Base-by-base conservation (phyloP, 2,329 filamentous ascomycete genomes). In the Xylariaceae sp. region DNA sequence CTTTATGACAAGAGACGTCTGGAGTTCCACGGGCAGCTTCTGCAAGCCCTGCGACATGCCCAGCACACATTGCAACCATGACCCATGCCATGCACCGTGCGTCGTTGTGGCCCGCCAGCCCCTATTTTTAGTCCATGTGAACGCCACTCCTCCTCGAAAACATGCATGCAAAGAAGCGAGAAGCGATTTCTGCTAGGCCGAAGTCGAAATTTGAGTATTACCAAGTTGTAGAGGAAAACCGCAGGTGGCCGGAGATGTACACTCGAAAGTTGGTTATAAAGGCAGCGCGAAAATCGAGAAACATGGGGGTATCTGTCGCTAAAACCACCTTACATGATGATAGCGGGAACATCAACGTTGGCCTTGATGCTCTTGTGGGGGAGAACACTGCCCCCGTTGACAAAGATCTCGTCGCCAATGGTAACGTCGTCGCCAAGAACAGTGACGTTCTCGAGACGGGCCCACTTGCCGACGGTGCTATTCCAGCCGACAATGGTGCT, bases 351-450 rank as follows among this genome's bases (percentile, higher is more conserved):
- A 71, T 99, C 94, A 64, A 99, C 89, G 71, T 99, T 99, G 65
- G 86, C 83, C 82, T 97, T 97, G 81, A 99, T 97, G 70, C 87
- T 94, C 86, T 99, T 99, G 77, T 99, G 92, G 6, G 92, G 92
- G 58, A 99, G 77, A 55, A 99, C 87, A 63, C 89, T 95, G 65
- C 91, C 90, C 64, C 92, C 92, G 71, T 99, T 99, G 72, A 96
- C 94, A 72, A 97, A 96, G 61, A 99, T 90, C 75, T 99, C 92
- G 66, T 99, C 92, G 45, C 90, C 92, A 68, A 99, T 95, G 52
- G 89, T 95, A 47, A 99, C 92, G 68, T 99, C 92, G 74, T 99
- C 94, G 59, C 92, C 94, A 17, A 99, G 82, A 47, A 99, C 92
- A n/a, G 89, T 92, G 39, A 97, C 91, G 67, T 99, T 99, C 80